Evolutionary conservation across 2,329 filamentous ascomycete genomes (phyloP), one percentile per base, ranked within the genome.

Genomic region (Aplosporella prunicola): DNA sequence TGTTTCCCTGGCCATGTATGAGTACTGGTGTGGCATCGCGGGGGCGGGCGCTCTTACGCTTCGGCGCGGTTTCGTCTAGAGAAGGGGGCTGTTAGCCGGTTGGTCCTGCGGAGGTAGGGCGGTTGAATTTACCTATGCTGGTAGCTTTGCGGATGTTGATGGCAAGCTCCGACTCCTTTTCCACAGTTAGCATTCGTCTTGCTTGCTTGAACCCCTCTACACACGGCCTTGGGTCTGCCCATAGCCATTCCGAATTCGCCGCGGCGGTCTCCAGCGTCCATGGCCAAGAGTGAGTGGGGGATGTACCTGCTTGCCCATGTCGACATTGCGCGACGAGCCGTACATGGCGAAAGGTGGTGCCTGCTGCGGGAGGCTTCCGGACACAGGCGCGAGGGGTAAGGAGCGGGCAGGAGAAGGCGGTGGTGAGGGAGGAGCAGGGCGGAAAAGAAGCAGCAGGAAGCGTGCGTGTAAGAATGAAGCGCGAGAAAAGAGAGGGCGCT

Each of bases 61-160:
- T 81, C 17, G 77, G 77, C 13, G 77, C 77, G 29, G 75, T 76
- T 60, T 79, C 75, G 53, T 79, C 75, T 72, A 43, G 37, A 14
- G 39, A 4, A 22, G 9, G 4, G 8, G 4, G 5, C 5, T 15
- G 32, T 49, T 45, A 55, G 48, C 39, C 41, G 34, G 32, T 40
- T 24, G 36, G 11, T 5, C n/a, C 11, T 8, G 32, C 18, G 8
- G 28, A 28, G 26, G 20, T 9, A 9, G 33, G 18, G 30, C 16
- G 22, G n/a, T 39, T 49, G 45, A 46, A 30, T 16, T 48, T 57
- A 71, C 69, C 70, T 48, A 76, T 74, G 53, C 71, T 77, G 11
- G 76, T 80, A 23, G 76, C 76, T 62, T 80, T 80, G 52, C 72
- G 72, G 56, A 80, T 79, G 59, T 79, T 76, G 54, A 76, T 73